phyloP scores from a whole-genome alignment of 768 basidiomycete species.

The Thelephora ganbajun region DNA sequence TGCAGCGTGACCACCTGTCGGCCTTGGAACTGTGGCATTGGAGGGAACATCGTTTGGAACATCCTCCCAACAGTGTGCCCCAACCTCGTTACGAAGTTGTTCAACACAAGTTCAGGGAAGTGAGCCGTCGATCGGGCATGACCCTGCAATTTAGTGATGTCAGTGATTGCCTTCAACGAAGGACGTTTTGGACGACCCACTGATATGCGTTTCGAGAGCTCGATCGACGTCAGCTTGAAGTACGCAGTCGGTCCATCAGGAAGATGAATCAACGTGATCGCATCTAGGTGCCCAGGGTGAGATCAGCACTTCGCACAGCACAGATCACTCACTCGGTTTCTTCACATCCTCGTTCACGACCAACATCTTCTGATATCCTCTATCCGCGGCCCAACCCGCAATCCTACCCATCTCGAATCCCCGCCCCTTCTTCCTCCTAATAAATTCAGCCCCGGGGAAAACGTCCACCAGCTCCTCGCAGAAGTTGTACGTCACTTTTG shows the following conservation, averaged over 20 bases:
- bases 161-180: background rate
- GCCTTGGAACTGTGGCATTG: constrained; percentile 88
- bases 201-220: constrained; percentile 75
- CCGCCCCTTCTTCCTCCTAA: too few relatives aligned
- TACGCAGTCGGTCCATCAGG: constrained; percentile 91
- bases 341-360: too few relatives aligned
- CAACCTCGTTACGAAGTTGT: constrained; percentile 86
- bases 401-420: too few relatives aligned
- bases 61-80: constrained; percentile 89
- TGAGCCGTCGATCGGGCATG: constrained; percentile 90
- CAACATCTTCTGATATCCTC: too few relatives aligned
- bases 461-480: too few relatives aligned
- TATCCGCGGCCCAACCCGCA: too few relatives aligned
- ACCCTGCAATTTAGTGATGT: constrained; percentile 32
- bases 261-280: too few relatives aligned
- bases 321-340: too few relatives aligned
- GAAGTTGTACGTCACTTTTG: too few relatives aligned
- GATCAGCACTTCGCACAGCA: constrained; percentile 79
- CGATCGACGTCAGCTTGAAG: constrained; percentile 84
- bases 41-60: constrained; percentile 95
- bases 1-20: constrained; percentile 95
- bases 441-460: too few relatives aligned
- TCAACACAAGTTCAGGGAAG: constrained; percentile 88
- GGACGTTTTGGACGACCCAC: constrained; percentile 26
- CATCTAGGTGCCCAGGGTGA: constrained; percentile 91